Conservation (phyloP, 2,329 filamentous ascomycete species). For the Tolypocladium sp. region DNA sequence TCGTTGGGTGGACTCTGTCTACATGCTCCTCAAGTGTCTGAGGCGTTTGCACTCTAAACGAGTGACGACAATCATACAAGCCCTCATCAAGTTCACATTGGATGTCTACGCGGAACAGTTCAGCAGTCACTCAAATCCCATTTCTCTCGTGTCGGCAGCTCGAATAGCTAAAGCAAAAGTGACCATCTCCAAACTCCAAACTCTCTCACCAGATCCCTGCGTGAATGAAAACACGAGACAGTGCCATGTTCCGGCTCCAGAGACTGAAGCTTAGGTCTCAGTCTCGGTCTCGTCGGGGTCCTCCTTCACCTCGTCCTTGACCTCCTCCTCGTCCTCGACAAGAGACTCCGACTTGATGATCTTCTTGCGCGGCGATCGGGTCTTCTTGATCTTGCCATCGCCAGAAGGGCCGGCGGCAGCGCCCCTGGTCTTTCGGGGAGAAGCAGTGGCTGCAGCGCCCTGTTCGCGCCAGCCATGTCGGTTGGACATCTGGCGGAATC, state of each 20-base stretch:
- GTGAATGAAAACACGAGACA: not conserved
- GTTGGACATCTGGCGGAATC: constrained; percentile 29
- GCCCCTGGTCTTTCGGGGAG: constrained; percentile 18
- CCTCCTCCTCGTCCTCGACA: constrained; percentile 6
- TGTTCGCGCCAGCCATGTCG: constrained; percentile 28
- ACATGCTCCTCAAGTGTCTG: too few relatives aligned
- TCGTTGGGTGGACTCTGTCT: too few relatives aligned
- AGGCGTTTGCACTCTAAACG: too few relatives aligned
- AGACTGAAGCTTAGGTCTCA: not conserved
- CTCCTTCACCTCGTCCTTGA: not conserved
- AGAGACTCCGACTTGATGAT: constrained; percentile 8
- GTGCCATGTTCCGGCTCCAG: not conserved
- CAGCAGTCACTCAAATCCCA: not conserved
- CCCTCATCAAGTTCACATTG: not conserved
- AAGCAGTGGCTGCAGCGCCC: constrained; percentile 1
- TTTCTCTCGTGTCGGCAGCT: not conserved
- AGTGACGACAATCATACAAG: too few relatives aligned
- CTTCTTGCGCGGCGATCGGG: constrained; percentile 20
- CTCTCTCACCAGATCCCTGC: too few relatives aligned
- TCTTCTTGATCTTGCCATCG: constrained; percentile 21
- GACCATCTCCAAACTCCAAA: not conserved
- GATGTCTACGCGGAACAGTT: not conserved
- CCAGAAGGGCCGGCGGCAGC: constrained; percentile 7
- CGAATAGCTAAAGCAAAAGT: not conserved
- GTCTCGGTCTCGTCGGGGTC: constrained; percentile 9